Evolutionary conservation across 1,139 yeast species (phyloP).

Genomic region (Martiniozyma asiatica): DNA sequence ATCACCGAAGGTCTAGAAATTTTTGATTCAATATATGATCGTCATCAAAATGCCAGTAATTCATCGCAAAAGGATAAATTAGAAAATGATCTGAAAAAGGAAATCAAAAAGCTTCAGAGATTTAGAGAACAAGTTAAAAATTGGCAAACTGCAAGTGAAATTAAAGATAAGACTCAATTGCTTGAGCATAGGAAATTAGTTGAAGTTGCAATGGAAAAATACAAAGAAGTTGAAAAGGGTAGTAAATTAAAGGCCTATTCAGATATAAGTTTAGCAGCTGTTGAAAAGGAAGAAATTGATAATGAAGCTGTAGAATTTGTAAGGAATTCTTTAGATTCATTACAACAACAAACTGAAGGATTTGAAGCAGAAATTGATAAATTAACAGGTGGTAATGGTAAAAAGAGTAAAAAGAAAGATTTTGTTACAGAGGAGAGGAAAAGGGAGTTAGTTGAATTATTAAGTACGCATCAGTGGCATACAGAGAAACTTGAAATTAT

Average conservation of each 20-base stretch:
- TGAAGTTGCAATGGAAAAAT: slow-evolving; percentile 74
- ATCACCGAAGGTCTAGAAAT: slow-evolving; percentile 61
- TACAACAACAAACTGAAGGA: slow-evolving; percentile 50
- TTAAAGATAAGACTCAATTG: slow-evolving; percentile 54
- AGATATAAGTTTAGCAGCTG: slow-evolving; percentile 34
- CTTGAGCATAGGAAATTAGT: slow-evolving; percentile 54
- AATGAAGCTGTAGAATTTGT: slow-evolving; percentile 43
- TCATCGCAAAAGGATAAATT: slow-evolving; percentile 63
- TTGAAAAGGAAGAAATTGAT: slow-evolving; percentile 36
- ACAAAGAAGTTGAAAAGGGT: slow-evolving; percentile 65
- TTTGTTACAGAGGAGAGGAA: slow-evolving; percentile 49
- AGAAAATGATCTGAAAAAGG: slow-evolving; percentile 63
- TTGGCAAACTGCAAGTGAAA: slow-evolving; percentile 64
- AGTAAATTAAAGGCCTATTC: slow-evolving; percentile 68
- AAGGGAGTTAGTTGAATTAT: slow-evolving; percentile 29
- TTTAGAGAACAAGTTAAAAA: slow-evolving; percentile 67
- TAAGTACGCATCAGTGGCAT: slow-evolving; percentile 42
- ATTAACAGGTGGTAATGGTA: slow-evolving; percentile 16
- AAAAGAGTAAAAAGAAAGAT: slow-evolving; percentile 36
- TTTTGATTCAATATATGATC: slow-evolving; percentile 59
- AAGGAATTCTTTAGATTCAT: slow-evolving; percentile 47
- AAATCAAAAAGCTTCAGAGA: slow-evolving; percentile 61
- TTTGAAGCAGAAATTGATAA: slow-evolving; percentile 52
- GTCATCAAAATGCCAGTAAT: slow-evolving; percentile 47
- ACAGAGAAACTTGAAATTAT: slow-evolving; percentile 53